Evolutionary conservation across 78 protist species (phyloP), one percentile per base, ranked within the genome.

Genomic region (Emiliania huxleyi): DNA sequence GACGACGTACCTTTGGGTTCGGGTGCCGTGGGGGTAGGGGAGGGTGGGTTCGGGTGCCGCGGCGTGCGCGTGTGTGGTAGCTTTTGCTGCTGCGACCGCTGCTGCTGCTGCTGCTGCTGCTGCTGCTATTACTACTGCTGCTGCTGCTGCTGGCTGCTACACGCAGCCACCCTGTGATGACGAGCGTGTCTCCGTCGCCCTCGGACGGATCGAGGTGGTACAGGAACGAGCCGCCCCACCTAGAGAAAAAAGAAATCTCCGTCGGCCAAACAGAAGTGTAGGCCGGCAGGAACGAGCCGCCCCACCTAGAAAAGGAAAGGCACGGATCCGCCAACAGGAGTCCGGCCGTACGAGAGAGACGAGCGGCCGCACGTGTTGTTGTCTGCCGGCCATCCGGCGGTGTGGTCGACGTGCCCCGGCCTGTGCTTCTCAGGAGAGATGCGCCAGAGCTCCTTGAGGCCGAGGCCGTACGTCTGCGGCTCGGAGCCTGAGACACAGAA

Each of bases 391-490:
- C 98, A 98, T 5, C 99, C 99, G 1, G 93, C n/a, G n/a, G 98
- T 95, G 94, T 97, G 99, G 79, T 91, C 85, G 21, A 98, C 96
- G 42, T 21, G 23, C 12, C 96, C 96, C 49, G 77, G 91, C 77
- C 92, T 23, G 95, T 96, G 97, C 91, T 95, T 93, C 69, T 52
- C 94, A 42, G 89, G 89, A 3, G 6, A 37, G 42, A 81, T 44
- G 29, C 89, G 89, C 89, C 89, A 81, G 15, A 81, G 48, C 89
- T 81, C 89, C 94, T 98, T 98, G 84, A 98, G 46, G 42, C 99
- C 99, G 69, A 98, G 55, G 84, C 98, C 99, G 94, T 97, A 98
- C 33, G 97, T 94, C 95, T 98, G 99, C 33, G 94, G 95, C 71
- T 93, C 94, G 69, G 43, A 26, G 38, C 85, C n/a, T n/a, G n/a